Evolutionary conservation across 2,329 filamentous ascomycete species (phyloP), one percentile per base, ranked within the genome.

Genomic region (Chaetomiaceae sp.): DNA sequence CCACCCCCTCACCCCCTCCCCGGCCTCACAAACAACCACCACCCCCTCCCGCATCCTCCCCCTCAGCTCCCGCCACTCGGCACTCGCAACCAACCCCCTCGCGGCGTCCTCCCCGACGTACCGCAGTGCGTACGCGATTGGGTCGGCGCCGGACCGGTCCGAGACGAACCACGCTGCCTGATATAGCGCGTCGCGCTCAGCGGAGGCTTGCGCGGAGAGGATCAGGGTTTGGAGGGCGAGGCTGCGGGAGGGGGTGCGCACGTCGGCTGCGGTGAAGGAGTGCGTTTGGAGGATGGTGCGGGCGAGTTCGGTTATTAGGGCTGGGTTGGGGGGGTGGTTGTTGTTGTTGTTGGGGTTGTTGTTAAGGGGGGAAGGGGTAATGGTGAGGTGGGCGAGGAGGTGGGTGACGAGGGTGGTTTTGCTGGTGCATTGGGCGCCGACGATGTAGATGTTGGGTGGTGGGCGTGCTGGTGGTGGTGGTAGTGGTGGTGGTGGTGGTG

Each of bases 341-440:
- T 41, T 16, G 14, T 55, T 54, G 17, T 30, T 50, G 25, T 25
- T 27, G 25, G 25, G 25, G 50, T 17, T 41, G 33, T 8, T 5
- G 51, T n/a, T 14, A 6, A 16, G 5, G 33, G 6, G 35, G 16
- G 16, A 12, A 61, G 40, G 3, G 45, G 14, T 55, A 54, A 16
- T 30, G 27, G 41, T 19, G 46, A 69, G 60, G 8, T 59, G 52
- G 0, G 23, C 46, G 20, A 60, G 58, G 2, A 74, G 60, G 1
- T 63, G 63, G 33, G 66, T 62, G 48, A 70, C 63, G 1, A 75
- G 62, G 0, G 73, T 74, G 1, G 70, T 73, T 55, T 74, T 75
- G 33, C 73, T 72, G 1, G 70, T 74, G 39, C 65, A 72, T 40
- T 73, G 72, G 3, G 72, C 66, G 3, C 73, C 72, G 25, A 73